Percentiles rank a stretch among this genome's conserved stretches.
phyloP scores from a whole-genome alignment of 768 basidiomycete species.

The Sporobolomyces roseus region DNA sequence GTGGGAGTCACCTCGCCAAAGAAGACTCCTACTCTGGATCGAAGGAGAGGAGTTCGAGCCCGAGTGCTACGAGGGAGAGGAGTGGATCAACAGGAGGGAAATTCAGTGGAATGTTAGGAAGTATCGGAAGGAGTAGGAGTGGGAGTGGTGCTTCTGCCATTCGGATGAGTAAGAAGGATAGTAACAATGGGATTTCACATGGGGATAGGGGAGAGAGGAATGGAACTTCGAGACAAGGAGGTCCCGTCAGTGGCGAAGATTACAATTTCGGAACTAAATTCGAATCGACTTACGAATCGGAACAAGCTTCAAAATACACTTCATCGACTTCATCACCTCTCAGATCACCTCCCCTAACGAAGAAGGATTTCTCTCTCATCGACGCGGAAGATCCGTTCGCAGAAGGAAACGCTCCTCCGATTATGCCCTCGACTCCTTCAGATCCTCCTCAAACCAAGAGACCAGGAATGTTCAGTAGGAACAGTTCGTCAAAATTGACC shows the following conservation, averaged over 20 bases:
- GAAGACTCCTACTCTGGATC: too few relatives aligned
- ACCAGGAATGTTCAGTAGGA: not conserved
- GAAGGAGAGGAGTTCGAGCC: too few relatives aligned
- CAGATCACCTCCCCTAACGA: not conserved
- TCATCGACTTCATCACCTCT: not conserved
- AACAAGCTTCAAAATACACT: not conserved
- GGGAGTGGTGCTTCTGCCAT: not conserved
- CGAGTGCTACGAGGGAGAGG: not conserved
- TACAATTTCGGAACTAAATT: conserved; percentile 4
- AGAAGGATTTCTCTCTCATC: conserved; percentile 6
- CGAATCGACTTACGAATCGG: not conserved
- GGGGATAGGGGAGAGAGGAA: too few relatives aligned
- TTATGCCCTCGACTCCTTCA: not conserved
- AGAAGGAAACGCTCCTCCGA: not conserved
- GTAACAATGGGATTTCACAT: too few relatives aligned
- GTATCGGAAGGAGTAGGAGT: conserved; percentile 18
- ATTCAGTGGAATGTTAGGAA: conserved; percentile 4
- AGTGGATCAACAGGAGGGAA: not conserved
- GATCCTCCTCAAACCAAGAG: not conserved
- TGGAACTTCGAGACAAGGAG: too few relatives aligned
- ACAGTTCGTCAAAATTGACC: conserved; percentile 9
- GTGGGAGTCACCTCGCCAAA: conserved; percentile 8
- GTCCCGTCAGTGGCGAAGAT: not conserved
- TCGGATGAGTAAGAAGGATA: too few relatives aligned
- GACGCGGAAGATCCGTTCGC: conserved; percentile 8